Evolutionary conservation across 208 protist species (phyloP).

Genomic region (Novymonas esmeraldas): DNA sequence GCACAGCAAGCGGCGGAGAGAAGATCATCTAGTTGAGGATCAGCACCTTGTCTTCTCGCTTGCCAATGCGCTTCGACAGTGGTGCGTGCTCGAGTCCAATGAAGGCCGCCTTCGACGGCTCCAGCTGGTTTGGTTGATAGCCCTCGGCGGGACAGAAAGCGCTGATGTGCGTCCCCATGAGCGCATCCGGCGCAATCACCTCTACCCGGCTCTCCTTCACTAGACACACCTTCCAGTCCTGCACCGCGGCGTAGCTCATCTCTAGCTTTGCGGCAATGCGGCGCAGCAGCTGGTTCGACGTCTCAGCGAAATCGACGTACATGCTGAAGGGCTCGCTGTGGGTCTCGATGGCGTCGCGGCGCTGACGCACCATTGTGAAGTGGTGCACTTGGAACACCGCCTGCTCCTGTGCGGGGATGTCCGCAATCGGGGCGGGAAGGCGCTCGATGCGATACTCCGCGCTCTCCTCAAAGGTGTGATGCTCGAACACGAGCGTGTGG

Average conservation of each 20-base stretch:
- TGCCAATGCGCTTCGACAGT: slow-evolving; percentile 49
- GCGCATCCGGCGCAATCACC: slow-evolving; percentile 50
- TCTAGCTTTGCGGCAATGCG: slow-evolving; percentile 80
- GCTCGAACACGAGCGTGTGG: slow-evolving; percentile 63
- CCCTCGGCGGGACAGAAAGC: slow-evolving; percentile 51
- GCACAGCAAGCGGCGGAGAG: too few relatives aligned
- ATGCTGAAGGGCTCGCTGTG: slow-evolving; percentile 89
- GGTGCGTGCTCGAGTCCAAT: slow-evolving; percentile 86
- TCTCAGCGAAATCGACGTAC: slow-evolving; percentile 68
- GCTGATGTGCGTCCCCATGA: slow-evolving; percentile 69
- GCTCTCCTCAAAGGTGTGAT: slow-evolving; percentile 87
- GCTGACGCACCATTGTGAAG: slow-evolving; percentile 75
- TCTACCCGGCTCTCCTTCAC: slow-evolving; percentile 75
- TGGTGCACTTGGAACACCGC: slow-evolving; percentile 76
- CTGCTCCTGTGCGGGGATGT: slow-evolving; percentile 50
- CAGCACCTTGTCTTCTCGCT: slow-evolving; percentile 74
- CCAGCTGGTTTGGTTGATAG: slow-evolving; percentile 65
- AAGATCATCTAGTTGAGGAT: slow-evolving; percentile 84
- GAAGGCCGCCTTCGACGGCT: slow-evolving; percentile 78
- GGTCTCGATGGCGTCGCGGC: slow-evolving; percentile 67
- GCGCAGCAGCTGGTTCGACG: slow-evolving; percentile 49
- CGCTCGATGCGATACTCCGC: slow-evolving; percentile 87
- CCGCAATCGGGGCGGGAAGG: slow-evolving; percentile 59
- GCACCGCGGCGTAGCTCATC: slow-evolving; percentile 61
- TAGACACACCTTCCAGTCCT: slow-evolving; percentile 88